phyloP scores from a whole-genome alignment of 805 yeast species.

The Starmerella vitae region DNA sequence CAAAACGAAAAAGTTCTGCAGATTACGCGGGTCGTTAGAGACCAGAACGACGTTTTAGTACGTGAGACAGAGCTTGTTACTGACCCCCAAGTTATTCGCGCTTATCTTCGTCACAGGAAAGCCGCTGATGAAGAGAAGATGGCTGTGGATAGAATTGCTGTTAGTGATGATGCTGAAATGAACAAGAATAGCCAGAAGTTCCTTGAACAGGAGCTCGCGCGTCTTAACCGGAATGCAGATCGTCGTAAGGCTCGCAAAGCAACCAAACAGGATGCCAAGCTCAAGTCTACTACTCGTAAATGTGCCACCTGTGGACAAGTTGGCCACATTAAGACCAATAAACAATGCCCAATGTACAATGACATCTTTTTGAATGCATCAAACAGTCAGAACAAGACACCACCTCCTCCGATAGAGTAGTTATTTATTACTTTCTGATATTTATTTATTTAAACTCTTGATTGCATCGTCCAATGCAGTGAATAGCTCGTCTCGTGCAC shows the following conservation, averaged over 20 bases:
- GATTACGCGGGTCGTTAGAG: constrained; percentile 68
- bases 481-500: constrained; percentile 44
- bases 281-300: constrained; percentile 59
- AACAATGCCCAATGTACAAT: constrained; percentile 78
- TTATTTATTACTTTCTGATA: no score
- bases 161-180: constrained; percentile 73
- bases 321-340: constrained; percentile 89
- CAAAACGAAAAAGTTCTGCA: constrained; percentile 31
- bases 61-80: constrained; percentile 62
- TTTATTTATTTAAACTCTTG: background rate
- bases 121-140: constrained; percentile 50
- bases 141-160: constrained; percentile 56
- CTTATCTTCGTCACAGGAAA: constrained; percentile 63
- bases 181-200: constrained; percentile 64
- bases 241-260: constrained; percentile 47
- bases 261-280: constrained; percentile 47
- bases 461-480: constrained; percentile 24
- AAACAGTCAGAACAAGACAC: no score
- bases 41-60: constrained; percentile 74
- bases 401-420: no score
- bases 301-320: constrained; percentile 93
- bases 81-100: constrained; percentile 77
- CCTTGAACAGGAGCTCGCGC: constrained; percentile 71
- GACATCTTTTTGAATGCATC: constrained; percentile 28
- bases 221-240: constrained; percentile 62